Base-by-base conservation (phyloP, 768 basidiomycete genomes). In the Tylopilus rubrobrunneus region DNA sequence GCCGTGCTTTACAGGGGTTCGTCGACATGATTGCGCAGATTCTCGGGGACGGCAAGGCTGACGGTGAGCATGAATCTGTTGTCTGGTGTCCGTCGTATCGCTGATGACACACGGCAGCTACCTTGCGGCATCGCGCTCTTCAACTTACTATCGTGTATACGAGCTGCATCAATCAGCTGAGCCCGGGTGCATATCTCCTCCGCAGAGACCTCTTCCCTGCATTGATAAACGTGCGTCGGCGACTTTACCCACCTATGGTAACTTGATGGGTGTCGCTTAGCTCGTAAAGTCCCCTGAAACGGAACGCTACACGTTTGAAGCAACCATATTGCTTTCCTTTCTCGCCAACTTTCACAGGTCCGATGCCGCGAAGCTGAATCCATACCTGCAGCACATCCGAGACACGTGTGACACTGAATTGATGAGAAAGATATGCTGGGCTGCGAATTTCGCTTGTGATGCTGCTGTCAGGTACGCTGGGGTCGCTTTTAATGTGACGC, bases 261-360 rank as follows among this genome's bases (percentile, higher is more conserved):
- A 33, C 54, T 55, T 6, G 33, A 23, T 53, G 43, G 55, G 25
- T 15, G 44, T 45, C 21, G 19, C 11, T 7, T 44, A 87, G 86
- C 71, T 86, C 33, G 75, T 86, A 28, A 84, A 76, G 55, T 74
- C 74, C 10, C 77, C 76, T 2, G 77, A 79, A 21, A 86, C 78
- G 5, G 77, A 78, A 56, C 72, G 74, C 46, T 85, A 71, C 62
- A 76, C 83, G 1, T 82, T 85, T 50, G 84, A 86, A 61, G 81
- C 83, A 1, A 69, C 76, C 0, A 70, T 87, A 7, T 69, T 88
- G 7, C 74, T 87, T n/a, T 74, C 81, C 11, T 67, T 86, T 33
- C 76, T 89, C 2, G 81, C 81, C 49, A 86, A 86, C 60, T 89
- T 83, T 63, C 87, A 87, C 64, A 85, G 83, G 61, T 85, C 84